Conservation (phyloP, 768 basidiomycete genomes). For the Russula sp. region DNA sequence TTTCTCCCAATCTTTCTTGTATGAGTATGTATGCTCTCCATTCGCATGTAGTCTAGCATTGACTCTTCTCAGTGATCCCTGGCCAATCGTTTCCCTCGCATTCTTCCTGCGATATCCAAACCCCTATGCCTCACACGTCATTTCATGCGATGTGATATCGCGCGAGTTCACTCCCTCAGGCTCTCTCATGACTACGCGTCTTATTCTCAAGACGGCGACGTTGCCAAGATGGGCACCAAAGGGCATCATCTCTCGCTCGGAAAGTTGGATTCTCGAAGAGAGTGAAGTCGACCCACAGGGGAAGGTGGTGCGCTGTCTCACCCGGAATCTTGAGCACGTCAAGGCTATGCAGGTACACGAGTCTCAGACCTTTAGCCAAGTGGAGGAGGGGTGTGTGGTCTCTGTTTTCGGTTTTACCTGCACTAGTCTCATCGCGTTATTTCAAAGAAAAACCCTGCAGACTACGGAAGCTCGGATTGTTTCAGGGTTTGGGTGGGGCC, state of each 20-base stretch:
- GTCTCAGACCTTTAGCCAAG: constrained; percentile 66
- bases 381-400: constrained; percentile 57
- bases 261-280: constrained; percentile 94
- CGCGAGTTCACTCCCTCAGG: constrained; percentile 71
- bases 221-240: constrained; percentile 88
- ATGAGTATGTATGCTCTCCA: constrained; percentile 44
- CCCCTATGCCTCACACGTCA: constrained; percentile 88
- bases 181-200: constrained; percentile 77
- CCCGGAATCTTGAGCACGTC: constrained; percentile 90
- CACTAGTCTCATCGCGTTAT: constrained; percentile 10
- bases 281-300: constrained; percentile 88
- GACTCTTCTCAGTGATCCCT: constrained; percentile 67
- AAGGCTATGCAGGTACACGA: constrained; percentile 94
- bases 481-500: constrained; percentile 89
- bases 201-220: constrained; percentile 90
- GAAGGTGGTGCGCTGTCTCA: constrained; percentile 70
- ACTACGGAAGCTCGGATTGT: constrained; percentile 81
- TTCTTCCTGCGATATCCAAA: constrained; percentile 96
- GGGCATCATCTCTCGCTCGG: constrained; percentile 77
- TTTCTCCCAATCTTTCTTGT: constrained; percentile 55
- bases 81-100: constrained; percentile 88
- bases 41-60: constrained; percentile 16
- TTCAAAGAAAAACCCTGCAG: constrained; percentile 70
- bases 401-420: neutral
- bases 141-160: constrained; percentile 94